Conservation (phyloP, 2,329 filamentous ascomycete species). For the Hypoxylon sp. region DNA sequence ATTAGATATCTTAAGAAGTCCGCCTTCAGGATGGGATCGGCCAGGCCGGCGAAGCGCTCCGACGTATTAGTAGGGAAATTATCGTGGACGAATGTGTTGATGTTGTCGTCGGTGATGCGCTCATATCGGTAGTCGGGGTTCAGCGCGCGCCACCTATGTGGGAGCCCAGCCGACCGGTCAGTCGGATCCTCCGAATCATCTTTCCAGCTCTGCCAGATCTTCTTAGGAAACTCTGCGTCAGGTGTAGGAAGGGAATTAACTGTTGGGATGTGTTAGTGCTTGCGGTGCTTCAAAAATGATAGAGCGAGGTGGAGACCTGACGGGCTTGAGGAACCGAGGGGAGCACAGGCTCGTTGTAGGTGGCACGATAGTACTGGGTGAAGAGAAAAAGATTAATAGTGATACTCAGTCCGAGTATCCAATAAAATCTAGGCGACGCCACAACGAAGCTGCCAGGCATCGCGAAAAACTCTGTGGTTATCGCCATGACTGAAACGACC, state of each 20-base stretch:
- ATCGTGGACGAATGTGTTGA: slow-evolving; percentile 63
- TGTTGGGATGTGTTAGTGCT: neutral
- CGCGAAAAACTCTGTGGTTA: neutral
- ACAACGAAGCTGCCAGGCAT: neutral
- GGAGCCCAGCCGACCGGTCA: slow-evolving; percentile 46
- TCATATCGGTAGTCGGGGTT: slow-evolving; percentile 49
- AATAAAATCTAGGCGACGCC: neutral
- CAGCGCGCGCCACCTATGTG: slow-evolving; percentile 42
- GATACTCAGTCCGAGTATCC: slow-evolving; percentile 1
- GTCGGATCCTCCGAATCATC: slow-evolving; percentile 48
- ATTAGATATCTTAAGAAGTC: slow-evolving; percentile 72
- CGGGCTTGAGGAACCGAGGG: neutral
- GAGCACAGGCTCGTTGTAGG: neutral
- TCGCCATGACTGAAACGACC: neutral
- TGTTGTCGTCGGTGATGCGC: slow-evolving; percentile 48
- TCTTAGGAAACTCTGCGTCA: slow-evolving; percentile 33
- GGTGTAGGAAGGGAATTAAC: neutral
- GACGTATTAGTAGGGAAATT: slow-evolving; percentile 72
- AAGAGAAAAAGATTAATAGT: neutral
- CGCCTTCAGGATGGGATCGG: slow-evolving; percentile 65
- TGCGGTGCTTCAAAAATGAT: neutral
- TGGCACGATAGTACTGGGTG: neutral
- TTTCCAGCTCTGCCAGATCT: slow-evolving; percentile 52
- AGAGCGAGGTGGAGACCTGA: neutral
- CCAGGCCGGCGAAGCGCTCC: slow-evolving; percentile 61